Base-by-base conservation (phyloP, 805 yeast genomes). In the Ogataea corticis region DNA sequence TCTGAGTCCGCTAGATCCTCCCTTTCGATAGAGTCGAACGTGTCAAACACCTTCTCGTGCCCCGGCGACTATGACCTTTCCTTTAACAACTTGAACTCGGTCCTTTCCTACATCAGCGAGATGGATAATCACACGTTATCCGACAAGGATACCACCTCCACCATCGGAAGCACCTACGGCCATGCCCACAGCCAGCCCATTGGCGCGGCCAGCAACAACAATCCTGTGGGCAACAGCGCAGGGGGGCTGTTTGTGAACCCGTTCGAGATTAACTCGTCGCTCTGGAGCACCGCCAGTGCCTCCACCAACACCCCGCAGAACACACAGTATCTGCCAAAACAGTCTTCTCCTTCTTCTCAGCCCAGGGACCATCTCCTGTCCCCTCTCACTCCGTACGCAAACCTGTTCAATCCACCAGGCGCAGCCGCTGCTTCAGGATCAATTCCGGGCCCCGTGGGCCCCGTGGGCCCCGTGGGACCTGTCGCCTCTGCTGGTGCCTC, bases 191-290 rank as follows among this genome's bases (percentile, higher is more conserved):
- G 13, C 31, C 31, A 15, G 15, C 36, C 46, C 13, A 31, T 45
- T 7, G 42, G 25, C 15, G 41, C 28, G 19, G 15, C 33, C 14
- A 41, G 39, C 30, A 39, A 33, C 31, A 40, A 30, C 30, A 4
- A 7, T 28, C 14, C 31, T 5, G 14, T n/a, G 31, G 14, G 31
- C 4, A 28, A 17, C n/a, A 15, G 17, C 27, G 27, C 39, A 12
- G 36, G 30, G 4, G 36, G 44, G 25, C 36, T 51, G 5, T 58
- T 56, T 41, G 45, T 41, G 9, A 51, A 55, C 32, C 63, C 63
- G 2, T 58, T 59, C 32, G 60, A 59, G 42, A 51, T 59, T 28
- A 55, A 58, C 41, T 48, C 61, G 1, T 48, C 55, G 2, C 33
- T 59, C 3, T 59, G 63, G 63, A 52, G 42, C 25, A 25, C 44